Evolutionary conservation across 2,329 filamentous ascomycete genomes (phyloP).

Genomic region (Pseudogymnoascus sp.): DNA sequence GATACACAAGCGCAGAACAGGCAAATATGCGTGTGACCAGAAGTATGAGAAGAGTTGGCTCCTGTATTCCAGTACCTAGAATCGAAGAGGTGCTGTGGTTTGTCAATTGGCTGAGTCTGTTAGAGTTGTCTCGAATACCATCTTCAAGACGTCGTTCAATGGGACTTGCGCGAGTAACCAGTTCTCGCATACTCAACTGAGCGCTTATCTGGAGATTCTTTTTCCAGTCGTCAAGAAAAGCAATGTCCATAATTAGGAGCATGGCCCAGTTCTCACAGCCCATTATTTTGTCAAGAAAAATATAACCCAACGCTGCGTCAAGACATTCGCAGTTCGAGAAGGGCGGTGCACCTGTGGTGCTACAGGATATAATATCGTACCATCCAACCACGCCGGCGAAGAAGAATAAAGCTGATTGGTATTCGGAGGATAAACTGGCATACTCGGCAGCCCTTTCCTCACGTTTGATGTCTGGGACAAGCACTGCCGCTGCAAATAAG

Average conservation of each 20-base stretch:
- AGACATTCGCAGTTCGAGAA: background rate
- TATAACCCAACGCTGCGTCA: conserved; percentile 27
- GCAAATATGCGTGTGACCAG: conserved; percentile 15
- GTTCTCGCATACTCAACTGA: conserved; percentile 36
- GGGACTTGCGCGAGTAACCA: conserved; percentile 33
- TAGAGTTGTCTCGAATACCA: conserved; percentile 8
- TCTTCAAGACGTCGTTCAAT: conserved; percentile 18
- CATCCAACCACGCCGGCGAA: conserved; percentile 41
- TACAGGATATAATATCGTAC: conserved; percentile 43
- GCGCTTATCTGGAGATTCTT: conserved; percentile 37
- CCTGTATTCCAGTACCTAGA: background rate
- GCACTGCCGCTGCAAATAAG: conserved; percentile 41
- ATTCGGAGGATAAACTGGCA: conserved; percentile 22
- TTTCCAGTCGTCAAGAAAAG: conserved; percentile 50
- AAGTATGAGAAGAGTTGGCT: conserved; percentile 6
- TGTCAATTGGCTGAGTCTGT: background rate
- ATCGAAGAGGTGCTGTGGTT: background rate
- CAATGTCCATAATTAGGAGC: conserved; percentile 43
- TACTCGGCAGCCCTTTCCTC: background rate
- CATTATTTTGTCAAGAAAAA: conserved; percentile 43
- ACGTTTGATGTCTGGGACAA: conserved; percentile 36
- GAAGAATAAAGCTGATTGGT: conserved; percentile 43
- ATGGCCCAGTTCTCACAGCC: conserved; percentile 51
- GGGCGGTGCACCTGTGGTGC: conserved; percentile 31
- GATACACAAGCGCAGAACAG: conserved; percentile 15